phyloP scores from a whole-genome alignment of 768 basidiomycete genomes.

The Pleurotus tuoliensis region DNA sequence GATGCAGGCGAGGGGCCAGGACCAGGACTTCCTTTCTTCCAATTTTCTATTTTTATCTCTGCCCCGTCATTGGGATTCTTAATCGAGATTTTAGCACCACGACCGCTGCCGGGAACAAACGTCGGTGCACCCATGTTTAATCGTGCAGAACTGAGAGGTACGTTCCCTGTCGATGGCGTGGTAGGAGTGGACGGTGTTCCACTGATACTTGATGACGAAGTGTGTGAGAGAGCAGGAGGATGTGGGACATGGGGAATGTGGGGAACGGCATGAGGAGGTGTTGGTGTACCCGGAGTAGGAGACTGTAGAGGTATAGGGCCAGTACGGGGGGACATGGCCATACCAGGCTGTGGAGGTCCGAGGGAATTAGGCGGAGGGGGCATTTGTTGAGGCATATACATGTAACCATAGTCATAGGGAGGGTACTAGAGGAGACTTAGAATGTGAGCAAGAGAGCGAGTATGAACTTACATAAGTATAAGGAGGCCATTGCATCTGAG shows the following conservation, averaged over 20 bases:
- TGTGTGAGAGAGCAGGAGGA: slow-evolving; percentile 38
- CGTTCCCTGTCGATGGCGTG: slow-evolving; percentile 54
- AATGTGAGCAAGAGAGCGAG: background rate
- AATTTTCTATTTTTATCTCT: slow-evolving; percentile 55
- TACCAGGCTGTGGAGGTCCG: slow-evolving; percentile 44
- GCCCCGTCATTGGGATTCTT: slow-evolving; percentile 57
- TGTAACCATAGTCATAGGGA: slow-evolving; percentile 2
- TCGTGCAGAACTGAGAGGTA: slow-evolving; percentile 31
- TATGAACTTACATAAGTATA: slow-evolving; percentile 54
- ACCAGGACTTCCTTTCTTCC: slow-evolving; percentile 44
- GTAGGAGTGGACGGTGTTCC: slow-evolving; percentile 62
- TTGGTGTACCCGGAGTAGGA: slow-evolving; percentile 66
- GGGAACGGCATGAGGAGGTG: slow-evolving; percentile 3
- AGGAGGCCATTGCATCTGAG: slow-evolving; percentile 37
- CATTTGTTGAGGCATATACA: slow-evolving; percentile 4
- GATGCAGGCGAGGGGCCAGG: slow-evolving; percentile 34
- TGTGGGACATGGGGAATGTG: slow-evolving; percentile 49
- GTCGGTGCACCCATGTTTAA: slow-evolving; percentile 62
- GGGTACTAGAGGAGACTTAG: slow-evolving; percentile 8
- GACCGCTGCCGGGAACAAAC: slow-evolving; percentile 56
- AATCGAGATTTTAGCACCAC: slow-evolving; percentile 46
- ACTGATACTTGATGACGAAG: slow-evolving; percentile 41
- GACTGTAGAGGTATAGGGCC: slow-evolving; percentile 42
- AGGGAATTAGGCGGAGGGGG: slow-evolving; percentile 41
- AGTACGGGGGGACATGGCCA: slow-evolving; percentile 71